phyloP scores from a whole-genome alignment of 345 rosid species.

The Salix brachista region DNA sequence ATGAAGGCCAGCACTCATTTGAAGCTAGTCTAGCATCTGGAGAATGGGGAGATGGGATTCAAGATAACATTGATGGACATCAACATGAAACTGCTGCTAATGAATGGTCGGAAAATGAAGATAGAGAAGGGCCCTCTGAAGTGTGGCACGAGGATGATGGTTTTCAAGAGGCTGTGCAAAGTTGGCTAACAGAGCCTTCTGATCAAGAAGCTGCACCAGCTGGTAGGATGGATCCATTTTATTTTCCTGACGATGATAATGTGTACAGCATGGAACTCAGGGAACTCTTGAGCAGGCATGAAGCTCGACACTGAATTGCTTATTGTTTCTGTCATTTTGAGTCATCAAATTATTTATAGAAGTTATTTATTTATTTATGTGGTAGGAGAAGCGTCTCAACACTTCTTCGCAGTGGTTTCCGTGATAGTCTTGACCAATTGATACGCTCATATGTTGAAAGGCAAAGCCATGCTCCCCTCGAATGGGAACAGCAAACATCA shows the following conservation, averaged over 20 bases:
- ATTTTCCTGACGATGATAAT: conserved; percentile 60
- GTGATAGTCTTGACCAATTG: conserved; percentile 81
- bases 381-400: conserved; percentile 91
- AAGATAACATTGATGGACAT: conserved; percentile 32
- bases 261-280: conserved; percentile 64
- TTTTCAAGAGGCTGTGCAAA: conserved; percentile 50
- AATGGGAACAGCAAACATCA: conserved; percentile 62
- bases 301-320: conserved; percentile 7
- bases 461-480: conserved; percentile 57
- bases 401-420: conserved; percentile 85
- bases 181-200: conserved; percentile 55
- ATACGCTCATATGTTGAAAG: conserved; percentile 82
- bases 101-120: conserved; percentile 45
- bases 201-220: conserved; percentile 38
- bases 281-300: conserved; percentile 78
- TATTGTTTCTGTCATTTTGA: conserved; percentile 1
- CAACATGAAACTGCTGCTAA: conserved; percentile 35
- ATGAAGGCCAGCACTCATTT: conserved; percentile 39
- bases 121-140: conserved; percentile 44
- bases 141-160: conserved; percentile 34
- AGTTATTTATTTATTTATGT: conserved; percentile 9
- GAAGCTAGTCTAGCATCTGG: conserved; percentile 36
- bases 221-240: conserved; percentile 48
- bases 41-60: conserved; percentile 36
- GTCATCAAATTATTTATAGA: conserved; percentile 11